Evolutionary conservation across 2,329 filamentous ascomycete species (phyloP), one percentile per base, ranked within the genome.

Genomic region (Ascochyta pisi): DNA sequence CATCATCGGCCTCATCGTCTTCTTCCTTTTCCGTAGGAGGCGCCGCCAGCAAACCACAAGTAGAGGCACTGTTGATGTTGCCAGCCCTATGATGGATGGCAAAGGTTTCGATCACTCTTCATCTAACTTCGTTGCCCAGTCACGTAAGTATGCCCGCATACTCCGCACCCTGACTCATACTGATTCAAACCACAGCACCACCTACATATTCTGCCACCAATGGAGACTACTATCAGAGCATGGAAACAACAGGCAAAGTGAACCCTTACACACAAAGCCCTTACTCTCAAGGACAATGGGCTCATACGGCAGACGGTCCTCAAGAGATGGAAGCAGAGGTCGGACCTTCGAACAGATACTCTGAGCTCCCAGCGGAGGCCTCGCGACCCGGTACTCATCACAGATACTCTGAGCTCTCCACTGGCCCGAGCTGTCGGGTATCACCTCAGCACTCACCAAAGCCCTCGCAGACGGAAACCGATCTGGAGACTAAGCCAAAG

Each of bases 1-100:
- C 26, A 58, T 70, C n/a, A 65, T 71, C 19, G 64, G 61, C n/a
- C 23, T 66, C 2, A 24, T 72, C 3, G 55, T 68, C 29, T 68
- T 69, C 51, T 61, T 65, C 38, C 47, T 69, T 16, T 58, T 64
- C 29, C 66, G 64, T 19, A 63, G 55, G 50, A 61, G 60, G 34
- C 66, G 47, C 8, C 39, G 15, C 19, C 42, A 42, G 33, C 34
- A 48, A 16, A 42, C 38, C 12, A 19, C 24, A 27, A 43, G 22
- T 16, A 29, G 31, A 26, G 48, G 48, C 12, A 43, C 33, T 13
- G 15, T 34, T 6, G 53, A 51, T 8, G 47, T 39, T 19, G 53
- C 42, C 6, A 56, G 58, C 1, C 59, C 61, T 6, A 64, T 58
- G 54, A 64, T 62, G 55, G 54, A 61, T 6, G 60, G 62, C 22